These are phyloP conservation scores for Candida ponderosae DNA, from an alignment of 805 yeast species.

Conservation along the genomic window DNA sequence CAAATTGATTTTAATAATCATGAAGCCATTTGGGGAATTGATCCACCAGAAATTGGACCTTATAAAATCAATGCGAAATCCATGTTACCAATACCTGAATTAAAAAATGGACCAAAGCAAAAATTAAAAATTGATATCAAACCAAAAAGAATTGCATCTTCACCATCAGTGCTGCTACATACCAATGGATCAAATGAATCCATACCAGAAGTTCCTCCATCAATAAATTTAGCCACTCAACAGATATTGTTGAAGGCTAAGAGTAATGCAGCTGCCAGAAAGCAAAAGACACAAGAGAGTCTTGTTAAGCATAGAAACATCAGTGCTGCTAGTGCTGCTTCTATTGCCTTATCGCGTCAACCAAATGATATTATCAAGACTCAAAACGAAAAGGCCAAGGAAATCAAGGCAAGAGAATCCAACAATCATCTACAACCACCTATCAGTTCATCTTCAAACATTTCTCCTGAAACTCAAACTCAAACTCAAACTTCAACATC, in stretches of 20 bases:
- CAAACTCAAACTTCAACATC: neutral
- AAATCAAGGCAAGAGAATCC: slow-evolving; percentile 1
- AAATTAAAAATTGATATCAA: slow-evolving; percentile 14
- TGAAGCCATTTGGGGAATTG: slow-evolving; percentile 47
- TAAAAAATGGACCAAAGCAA: slow-evolving; percentile 20
- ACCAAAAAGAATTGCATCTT: slow-evolving; percentile 13
- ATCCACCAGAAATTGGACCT: slow-evolving; percentile 62
- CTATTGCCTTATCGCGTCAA: slow-evolving; percentile 19
- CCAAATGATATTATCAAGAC: slow-evolving; percentile 19
- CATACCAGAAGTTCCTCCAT: slow-evolving; percentile 5
- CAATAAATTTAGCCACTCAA: slow-evolving; percentile 16
- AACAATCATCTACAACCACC: neutral
- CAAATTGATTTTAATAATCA: slow-evolving; percentile 46
- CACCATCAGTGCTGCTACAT: slow-evolving; percentile 8
- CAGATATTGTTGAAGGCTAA: slow-evolving; percentile 19
- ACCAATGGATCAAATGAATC: slow-evolving; percentile 11
- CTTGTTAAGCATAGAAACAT: neutral
- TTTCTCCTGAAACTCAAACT: neutral
- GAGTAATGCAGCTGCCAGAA: slow-evolving; percentile 21
- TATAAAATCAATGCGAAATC: slow-evolving; percentile 70
- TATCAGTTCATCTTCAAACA: neutral
- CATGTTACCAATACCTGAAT: slow-evolving; percentile 66
- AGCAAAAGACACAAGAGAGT: slow-evolving; percentile 5
- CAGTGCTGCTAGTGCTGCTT: slow-evolving; percentile 20
- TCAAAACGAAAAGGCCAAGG: slow-evolving; percentile 8